Evolutionary conservation across 768 basidiomycete species (phyloP), one percentile per base, ranked within the genome.

Genomic region (Lentinula raphanica): DNA sequence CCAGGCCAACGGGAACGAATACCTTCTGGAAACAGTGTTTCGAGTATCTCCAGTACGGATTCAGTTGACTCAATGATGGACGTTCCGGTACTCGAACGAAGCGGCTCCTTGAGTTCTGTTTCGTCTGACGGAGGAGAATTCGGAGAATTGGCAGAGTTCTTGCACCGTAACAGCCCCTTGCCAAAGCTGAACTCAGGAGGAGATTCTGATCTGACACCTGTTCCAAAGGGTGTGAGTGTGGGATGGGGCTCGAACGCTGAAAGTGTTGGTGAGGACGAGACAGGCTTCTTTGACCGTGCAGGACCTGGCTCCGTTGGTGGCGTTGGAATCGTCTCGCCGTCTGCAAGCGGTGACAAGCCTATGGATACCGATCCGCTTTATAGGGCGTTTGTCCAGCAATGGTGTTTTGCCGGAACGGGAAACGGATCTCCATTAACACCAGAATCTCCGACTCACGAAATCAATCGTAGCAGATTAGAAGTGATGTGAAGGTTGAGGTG

Each of bases 351-450:
- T 5, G 48, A 49, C 17, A 51, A 36, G 19, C 29, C 49, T 23
- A n/a, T 35, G 21, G 49, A 32, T 2, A 19, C 49, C 11, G 49
- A 51, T 36, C 35, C 49, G 49, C 21, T 48, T 19, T 57, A 57
- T 23, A 23, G 36, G 17, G 56, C 56, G 8, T 48, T 57, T 23
- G 35, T 57, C 25, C 44, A 45, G 35, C 56, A 57, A 45, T 57
- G 56, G 56, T 57, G 56, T 38, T 57, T 57, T 27, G 56, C 56
- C 31, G 56, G 46, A 27, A 55, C 46, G 4, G 28, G 25, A 31
- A 27, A 6, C 13, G 46, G n/a, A 5, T 38, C 51, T 23, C 21
- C 21, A 21, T 19, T n/a, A 44, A 9, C 21, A 1, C 17, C 51
- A 13, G 51, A 50, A 11, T 50, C 49, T 50, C 36, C 49, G 19